Base-by-base conservation (phyloP, 495 filamentous ascomycete genomes). In the Aspergillus haitiensis region DNA sequence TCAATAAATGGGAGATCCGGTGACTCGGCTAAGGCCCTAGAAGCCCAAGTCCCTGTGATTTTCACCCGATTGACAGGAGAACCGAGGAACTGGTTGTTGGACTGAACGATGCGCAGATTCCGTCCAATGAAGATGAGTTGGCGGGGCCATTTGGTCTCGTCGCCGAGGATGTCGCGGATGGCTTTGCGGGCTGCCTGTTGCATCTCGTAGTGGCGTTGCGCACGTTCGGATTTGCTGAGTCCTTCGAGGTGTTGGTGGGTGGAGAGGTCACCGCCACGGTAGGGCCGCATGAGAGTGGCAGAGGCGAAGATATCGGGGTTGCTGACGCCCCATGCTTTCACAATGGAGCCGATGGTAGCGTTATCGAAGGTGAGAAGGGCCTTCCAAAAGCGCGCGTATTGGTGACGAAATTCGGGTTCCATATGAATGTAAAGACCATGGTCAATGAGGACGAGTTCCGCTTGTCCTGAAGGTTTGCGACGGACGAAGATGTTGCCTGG, bases 401-500 rank as follows among this genome's bases (percentile, higher is more conserved):
- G 84, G 68, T 89, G 89, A 15, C 92, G 82, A 75, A 97, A 96
- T 63, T 84, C 78, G 8, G 90, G 87, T 32, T 83, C 80, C 86
- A 97, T 93, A 68, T 88, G 87, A 55, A 98, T 90, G 73, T 98
- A 98, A 33, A 98, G 82, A 0, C 93, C 93, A 70, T 98, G 93
- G 73, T 98, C 93, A 65, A 98, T 97, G 9, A 98, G 86, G 2
- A 97, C 92, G 15, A 98, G 80, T 71, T 98, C 92, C 1, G 94
- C 81, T 40, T 88, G 82, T 34, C 93, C 93, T 34, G 78, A 85
- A 3, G 92, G 91, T 16, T 90, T 78, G 1, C 94, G 89, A 1
- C 93, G 85, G 67, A 97, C 88, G 75, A 98, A 95, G 67, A 98
- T 95, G 72, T 98, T 98, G 0, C 93, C 93, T 0, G 94, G 94